Conservation (phyloP, 1,284 basidiomycete genomes). For the Rhizopogon parksii region DNA sequence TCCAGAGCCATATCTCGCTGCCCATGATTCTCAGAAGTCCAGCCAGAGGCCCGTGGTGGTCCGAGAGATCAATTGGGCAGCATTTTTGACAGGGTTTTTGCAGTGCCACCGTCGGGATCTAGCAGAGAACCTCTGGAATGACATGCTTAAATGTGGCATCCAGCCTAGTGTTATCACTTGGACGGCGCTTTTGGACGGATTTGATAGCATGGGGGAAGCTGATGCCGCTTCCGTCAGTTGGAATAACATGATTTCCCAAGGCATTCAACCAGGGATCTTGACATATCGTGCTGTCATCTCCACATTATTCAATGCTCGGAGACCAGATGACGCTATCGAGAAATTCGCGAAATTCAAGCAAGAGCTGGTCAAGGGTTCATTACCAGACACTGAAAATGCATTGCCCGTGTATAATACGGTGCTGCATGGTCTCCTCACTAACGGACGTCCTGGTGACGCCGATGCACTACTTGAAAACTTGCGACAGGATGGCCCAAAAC, state of each 20-base stretch:
- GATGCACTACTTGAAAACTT: constrained; percentile 43
- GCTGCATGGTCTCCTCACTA: constrained; percentile 51
- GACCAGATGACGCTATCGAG: constrained; percentile 39
- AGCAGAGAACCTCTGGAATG: constrained; percentile 57
- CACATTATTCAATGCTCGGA: constrained; percentile 43
- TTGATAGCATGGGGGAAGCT: constrained; percentile 40
- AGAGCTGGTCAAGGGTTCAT: constrained; percentile 18
- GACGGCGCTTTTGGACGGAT: constrained; percentile 61
- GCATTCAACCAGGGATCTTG: constrained; percentile 45
- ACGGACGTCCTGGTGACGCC: constrained; percentile 38
- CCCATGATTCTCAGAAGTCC: constrained; percentile 30
- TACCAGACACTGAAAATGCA: constrained; percentile 16
- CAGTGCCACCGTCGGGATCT: constrained; percentile 44
- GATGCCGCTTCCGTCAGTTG: constrained; percentile 48
- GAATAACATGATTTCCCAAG: constrained; percentile 49
- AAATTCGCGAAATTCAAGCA: constrained; percentile 36
- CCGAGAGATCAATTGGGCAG: constrained; percentile 50
- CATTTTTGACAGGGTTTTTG: constrained; percentile 57
- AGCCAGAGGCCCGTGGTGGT: constrained; percentile 40
- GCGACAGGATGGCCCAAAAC: constrained; percentile 43
- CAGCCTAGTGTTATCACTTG: constrained; percentile 46
- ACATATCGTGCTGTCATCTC: constrained; percentile 59
- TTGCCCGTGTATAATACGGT: constrained; percentile 58
- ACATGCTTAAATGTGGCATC: constrained; percentile 45
- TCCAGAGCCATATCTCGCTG: constrained; percentile 39